Evolutionary conservation across 176 grass and related monocot genomes (phyloP).

Genomic region (Metroxylon sagu): DNA sequence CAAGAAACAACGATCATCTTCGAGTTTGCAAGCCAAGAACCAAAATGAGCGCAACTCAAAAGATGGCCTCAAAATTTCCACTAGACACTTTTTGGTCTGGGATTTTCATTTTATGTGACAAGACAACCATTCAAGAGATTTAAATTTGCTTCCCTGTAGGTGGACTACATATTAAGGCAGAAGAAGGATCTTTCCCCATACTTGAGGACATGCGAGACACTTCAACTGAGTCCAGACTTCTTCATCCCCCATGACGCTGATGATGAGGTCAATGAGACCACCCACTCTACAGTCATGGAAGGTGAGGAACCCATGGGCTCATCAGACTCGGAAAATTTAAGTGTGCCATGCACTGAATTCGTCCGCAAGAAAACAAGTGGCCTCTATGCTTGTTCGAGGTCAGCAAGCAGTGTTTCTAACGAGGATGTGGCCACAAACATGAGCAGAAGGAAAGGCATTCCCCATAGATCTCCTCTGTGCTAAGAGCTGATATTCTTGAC

Average conservation of each 20-base stretch:
- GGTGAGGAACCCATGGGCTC: conserved; percentile 76
- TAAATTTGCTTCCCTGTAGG: conserved; percentile 29
- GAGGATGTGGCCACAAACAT: conserved; percentile 74
- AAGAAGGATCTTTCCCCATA: conserved; percentile 64
- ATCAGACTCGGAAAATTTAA: conserved; percentile 86
- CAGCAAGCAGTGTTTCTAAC: conserved; percentile 52
- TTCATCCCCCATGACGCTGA: conserved; percentile 85
- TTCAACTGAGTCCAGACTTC: conserved; percentile 94
- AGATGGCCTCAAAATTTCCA: no score
- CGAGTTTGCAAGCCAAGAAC: no score
- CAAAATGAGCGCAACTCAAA: no score
- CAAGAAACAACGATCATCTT: no score
- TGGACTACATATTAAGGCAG: conserved; percentile 71
- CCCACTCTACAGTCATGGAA: conserved; percentile 77
- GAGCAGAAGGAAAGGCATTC: conserved; percentile 92
- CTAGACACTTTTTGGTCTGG: no score
- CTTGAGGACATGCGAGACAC: conserved; percentile 68
- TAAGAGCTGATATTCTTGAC: conserved; percentile 29
- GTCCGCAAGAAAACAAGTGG: conserved; percentile 53
- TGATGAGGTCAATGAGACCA: conserved; percentile 61
- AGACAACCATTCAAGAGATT: no score
- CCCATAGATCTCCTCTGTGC: conserved; percentile 89
- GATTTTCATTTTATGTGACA: no score
- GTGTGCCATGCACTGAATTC: conserved; percentile 47
- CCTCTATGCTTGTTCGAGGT: conserved; percentile 61